Base-by-base conservation (phyloP, 108 stramenopile genomes). In the Conticribra weissflogii region DNA sequence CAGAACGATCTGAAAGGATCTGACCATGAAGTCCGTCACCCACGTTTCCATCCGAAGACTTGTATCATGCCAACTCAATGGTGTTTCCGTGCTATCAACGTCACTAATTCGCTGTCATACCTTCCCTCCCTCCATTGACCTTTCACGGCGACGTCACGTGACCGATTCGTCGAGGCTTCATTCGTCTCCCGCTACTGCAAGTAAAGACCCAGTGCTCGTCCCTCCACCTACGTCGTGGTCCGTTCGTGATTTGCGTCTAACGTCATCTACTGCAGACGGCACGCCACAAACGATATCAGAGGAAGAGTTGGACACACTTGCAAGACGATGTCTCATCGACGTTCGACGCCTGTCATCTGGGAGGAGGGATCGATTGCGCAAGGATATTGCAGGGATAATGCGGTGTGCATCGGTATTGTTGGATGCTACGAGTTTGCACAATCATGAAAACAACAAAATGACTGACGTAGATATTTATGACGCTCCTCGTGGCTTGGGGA, bases 381-480 rank as follows among this genome's bases (percentile, higher is more conserved):
- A 22, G 24, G 70, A 81, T 53, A 36, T 81, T 24, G 80, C 62
- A 15, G 74, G 80, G 2, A 72, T 81, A 27, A 76, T 81, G 80
- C 34, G 80, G 21, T 81, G 80, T 50, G 80, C 75, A 51, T 81
- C 80, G 12, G 80, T 81, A 25, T 24, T 81, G 47, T 64, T 76
- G 70, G 75, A 71, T 68, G 51, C 69, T 5, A 71, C 33, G 51
- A 24, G 69, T 28, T 44, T 51, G 1, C 22, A 41, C 4, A 22
- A 29, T 12, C 44, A 62, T 61, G 15, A 63, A 14, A 53, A 32
- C 32, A 36, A 48, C 29, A 3, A 16, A 53, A 16, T 63, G 17
- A 65, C 60, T 21, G 83, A 72, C 49, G 65, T 54, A 52, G 79
- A 81, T 34, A 33, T 83, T 22, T 83, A 83, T 45, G 83, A 83